These are phyloP conservation scores for Diaporthe batatas DNA, from an alignment of 2,329 filamentous ascomycete species.

Conservation along the genomic window DNA sequence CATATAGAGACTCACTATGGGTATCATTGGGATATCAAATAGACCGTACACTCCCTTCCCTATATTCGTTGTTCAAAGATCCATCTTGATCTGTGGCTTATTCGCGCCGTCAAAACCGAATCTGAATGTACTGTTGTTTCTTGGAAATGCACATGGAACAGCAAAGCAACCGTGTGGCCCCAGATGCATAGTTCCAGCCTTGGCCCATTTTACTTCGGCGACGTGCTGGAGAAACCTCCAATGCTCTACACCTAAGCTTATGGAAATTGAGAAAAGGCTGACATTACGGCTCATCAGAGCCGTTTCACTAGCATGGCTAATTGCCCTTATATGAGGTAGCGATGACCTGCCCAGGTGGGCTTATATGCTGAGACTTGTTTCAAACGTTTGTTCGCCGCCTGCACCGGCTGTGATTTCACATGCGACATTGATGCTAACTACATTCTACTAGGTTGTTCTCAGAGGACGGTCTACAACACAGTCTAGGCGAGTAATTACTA, in stretches of 20 bases:
- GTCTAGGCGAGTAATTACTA: neutral
- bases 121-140: neutral
- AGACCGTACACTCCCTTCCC: neutral
- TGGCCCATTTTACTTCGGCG: neutral
- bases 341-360: neutral
- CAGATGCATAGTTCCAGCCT: neutral
- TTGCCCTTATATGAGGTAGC: neutral
- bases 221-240: neutral
- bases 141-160: neutral
- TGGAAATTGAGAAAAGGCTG: neutral
- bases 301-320: neutral
- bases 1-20: neutral
- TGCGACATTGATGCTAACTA: neutral
- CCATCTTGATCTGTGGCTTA: neutral
- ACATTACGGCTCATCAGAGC: neutral
- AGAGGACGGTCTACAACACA: neutral
- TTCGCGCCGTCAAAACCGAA: neutral
- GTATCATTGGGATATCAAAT: neutral
- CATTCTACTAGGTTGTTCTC: neutral
- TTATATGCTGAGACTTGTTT: too few relatives aligned
- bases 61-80: slow-evolving; percentile 3
- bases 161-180: neutral
- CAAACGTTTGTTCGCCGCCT: neutral
- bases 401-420: neutral
- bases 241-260: neutral